Evolutionary conservation across 805 yeast species (phyloP).

Genomic region (Kazachstania africana): DNA sequence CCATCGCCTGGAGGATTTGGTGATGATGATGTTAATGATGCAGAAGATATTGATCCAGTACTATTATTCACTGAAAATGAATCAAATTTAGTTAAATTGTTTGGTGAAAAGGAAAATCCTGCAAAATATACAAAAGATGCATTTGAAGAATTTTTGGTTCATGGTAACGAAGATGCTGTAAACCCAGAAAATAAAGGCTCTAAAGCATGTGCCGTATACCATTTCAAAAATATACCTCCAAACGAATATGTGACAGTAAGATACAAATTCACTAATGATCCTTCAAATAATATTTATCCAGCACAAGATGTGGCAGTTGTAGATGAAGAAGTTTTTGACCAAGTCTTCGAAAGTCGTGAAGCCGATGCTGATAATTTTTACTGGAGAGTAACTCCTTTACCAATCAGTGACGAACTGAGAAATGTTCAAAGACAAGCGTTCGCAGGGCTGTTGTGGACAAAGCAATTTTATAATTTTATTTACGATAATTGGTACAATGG

Average conservation of each 20-base stretch:
- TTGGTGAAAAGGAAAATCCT: conserved; percentile 45
- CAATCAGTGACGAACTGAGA: conserved; percentile 69
- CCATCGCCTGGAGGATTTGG: conserved; percentile 72
- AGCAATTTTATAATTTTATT: conserved; percentile 79
- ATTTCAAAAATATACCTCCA: conserved; percentile 71
- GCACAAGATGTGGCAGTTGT: conserved; percentile 32
- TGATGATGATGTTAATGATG: conserved; percentile 9
- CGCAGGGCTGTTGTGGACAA: conserved; percentile 88
- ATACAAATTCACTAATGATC: conserved; percentile 47
- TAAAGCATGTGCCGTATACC: conserved; percentile 74
- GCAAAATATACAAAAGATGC: conserved; percentile 70
- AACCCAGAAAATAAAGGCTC: conserved; percentile 71
- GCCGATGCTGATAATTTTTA: conserved; percentile 89
- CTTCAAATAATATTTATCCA: conserved; percentile 17
- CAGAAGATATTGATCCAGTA: conserved; percentile 59
- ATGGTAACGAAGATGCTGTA: conserved; percentile 42
- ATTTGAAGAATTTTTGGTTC: conserved; percentile 69
- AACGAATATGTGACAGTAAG: conserved; percentile 85
- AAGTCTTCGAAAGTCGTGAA: conserved; percentile 55
- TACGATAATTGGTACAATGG: conserved; percentile 83
- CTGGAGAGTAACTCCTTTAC: conserved; percentile 79
- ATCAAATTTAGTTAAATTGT: conserved; percentile 61
- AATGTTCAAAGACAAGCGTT: conserved; percentile 86
- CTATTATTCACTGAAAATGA: conserved; percentile 83
- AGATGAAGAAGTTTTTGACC: conserved; percentile 69